Conservation (phyloP, 2,329 filamentous ascomycete genomes). For the Hirsutella thompsonii region DNA sequence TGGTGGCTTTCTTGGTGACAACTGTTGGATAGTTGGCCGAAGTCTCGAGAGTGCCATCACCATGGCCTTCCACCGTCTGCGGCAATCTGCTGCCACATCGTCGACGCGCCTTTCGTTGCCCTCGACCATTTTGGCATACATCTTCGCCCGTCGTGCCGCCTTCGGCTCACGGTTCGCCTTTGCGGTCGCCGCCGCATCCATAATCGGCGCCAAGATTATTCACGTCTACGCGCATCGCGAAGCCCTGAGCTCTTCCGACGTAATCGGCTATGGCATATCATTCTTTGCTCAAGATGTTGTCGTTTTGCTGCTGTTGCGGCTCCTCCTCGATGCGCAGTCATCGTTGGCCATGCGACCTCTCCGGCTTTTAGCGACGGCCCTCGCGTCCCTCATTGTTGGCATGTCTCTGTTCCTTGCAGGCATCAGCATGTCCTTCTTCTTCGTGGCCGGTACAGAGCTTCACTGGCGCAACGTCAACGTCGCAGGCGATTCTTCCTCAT, state of each 20-base stretch:
- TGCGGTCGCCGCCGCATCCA: slow-evolving; percentile 15
- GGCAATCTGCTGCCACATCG: background rate
- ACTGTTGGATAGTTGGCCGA: no score
- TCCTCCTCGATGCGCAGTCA: slow-evolving; percentile 14
- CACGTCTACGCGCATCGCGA: slow-evolving; percentile 19
- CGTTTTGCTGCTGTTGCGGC: slow-evolving; percentile 17
- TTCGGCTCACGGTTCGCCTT: slow-evolving; percentile 15
- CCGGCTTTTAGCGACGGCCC: slow-evolving; percentile 12
- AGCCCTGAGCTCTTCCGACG: slow-evolving; percentile 15
- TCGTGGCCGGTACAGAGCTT: slow-evolving; percentile 14
- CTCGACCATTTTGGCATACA: background rate
- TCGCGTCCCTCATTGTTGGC: slow-evolving; percentile 9
- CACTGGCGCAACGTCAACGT: slow-evolving; percentile 16
- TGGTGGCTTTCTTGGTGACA: no score
- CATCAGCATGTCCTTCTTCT: slow-evolving; percentile 18
- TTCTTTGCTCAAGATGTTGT: slow-evolving; percentile 21
- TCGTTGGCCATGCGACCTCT: slow-evolving; percentile 9
- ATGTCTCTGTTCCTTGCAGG: slow-evolving; percentile 9
- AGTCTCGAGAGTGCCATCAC: background rate
- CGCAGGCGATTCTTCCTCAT: slow-evolving; percentile 12
- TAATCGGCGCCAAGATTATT: slow-evolving; percentile 16
- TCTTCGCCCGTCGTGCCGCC: background rate
- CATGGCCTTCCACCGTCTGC: background rate
- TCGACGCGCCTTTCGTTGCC: background rate
- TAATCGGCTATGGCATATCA: slow-evolving; percentile 18